Base-by-base conservation (phyloP, 257 asterid species). In the Nyctanthes arbortristis region DNA sequence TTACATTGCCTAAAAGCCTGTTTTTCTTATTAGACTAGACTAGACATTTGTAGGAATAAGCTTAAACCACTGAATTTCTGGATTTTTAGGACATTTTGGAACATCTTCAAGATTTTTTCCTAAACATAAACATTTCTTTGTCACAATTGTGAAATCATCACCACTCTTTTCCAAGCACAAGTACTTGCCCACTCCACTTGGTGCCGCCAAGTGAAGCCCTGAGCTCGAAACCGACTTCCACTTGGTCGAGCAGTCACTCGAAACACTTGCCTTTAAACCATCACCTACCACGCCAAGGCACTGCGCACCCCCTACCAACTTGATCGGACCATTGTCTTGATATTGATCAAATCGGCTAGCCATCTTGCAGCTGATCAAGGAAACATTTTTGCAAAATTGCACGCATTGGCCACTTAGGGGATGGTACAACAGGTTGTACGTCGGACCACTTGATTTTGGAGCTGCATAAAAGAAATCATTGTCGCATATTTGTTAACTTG, bases 11-110 rank as follows among this genome's bases (percentile, higher is more conserved):
- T n/a, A n/a, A n/a, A n/a, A 49, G 7, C 4, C 4, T 49, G 25
- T 5, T 33, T 40, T 4, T 22, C 58, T 34, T n/a, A n/a, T n/a
- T n/a, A n/a, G n/a, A n/a, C n/a, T n/a, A n/a, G n/a, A 64, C 57
- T 33, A 37, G 16, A 73, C 77, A 79, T 81, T 84, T 28, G 80
- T 29, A 9, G 89, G 78, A 18, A 90, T 81, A 73, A 90, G 47
- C 65, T 81, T 86, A 54, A 88, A 88, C 97, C 96, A 90, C 61
- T 88, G 97, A 1, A 25, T 63, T 65, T 88, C 73, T 4, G 96
- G 97, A 72, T 88, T 88, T 0, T 80, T 71, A 54, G 40, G 49
- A 80, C 89, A 83, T 67, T 37, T 66, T 3, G 85, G 76, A 33
- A 61, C 8, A 71, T 84, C 86, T 7, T 0, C 39, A 33, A 75